Conservation (phyloP, 2,329 filamentous ascomycete genomes). For the Curvularia eragrostidis region DNA sequence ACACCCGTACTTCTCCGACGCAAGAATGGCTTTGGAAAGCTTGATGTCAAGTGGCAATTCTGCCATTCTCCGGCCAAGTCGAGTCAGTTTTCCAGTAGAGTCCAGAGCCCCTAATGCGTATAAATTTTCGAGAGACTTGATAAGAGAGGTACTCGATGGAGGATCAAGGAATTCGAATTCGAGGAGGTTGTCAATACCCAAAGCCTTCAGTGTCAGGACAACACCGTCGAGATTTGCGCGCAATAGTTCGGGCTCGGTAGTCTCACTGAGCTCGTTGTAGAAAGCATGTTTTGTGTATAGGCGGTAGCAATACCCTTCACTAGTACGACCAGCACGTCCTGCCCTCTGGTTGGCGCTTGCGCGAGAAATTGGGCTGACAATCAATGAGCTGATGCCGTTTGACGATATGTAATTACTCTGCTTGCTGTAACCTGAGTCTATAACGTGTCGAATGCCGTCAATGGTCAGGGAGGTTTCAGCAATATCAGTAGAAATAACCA, state of each 20-base stretch:
- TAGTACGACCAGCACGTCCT: slow-evolving; percentile 89
- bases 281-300: slow-evolving; percentile 93
- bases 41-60: slow-evolving; percentile 94
- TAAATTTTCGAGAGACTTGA: slow-evolving; percentile 85
- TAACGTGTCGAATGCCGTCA: slow-evolving; percentile 94
- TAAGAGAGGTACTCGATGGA: slow-evolving; percentile 86
- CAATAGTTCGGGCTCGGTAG: slow-evolving; percentile 91
- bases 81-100: slow-evolving; percentile 86
- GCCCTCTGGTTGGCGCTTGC: slow-evolving; percentile 93
- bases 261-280: slow-evolving; percentile 90
- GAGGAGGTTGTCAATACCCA: slow-evolving; percentile 90
- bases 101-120: slow-evolving; percentile 91
- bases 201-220: slow-evolving; percentile 83
- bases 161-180: slow-evolving; percentile 97
- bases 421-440: slow-evolving; percentile 94
- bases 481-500: slow-evolving; percentile 95
- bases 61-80: slow-evolving; percentile 90
- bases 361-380: slow-evolving; percentile 88
- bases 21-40: slow-evolving; percentile 86
- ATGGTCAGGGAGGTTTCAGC: slow-evolving; percentile 96
- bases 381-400: slow-evolving; percentile 89
- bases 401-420: slow-evolving; percentile 82
- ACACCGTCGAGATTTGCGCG: slow-evolving; percentile 85
- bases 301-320: slow-evolving; percentile 90
- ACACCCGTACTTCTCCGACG: slow-evolving; percentile 88